Conservation (phyloP, 169 alveolate genomes). For the Cryptosporidium parvum region DNA sequence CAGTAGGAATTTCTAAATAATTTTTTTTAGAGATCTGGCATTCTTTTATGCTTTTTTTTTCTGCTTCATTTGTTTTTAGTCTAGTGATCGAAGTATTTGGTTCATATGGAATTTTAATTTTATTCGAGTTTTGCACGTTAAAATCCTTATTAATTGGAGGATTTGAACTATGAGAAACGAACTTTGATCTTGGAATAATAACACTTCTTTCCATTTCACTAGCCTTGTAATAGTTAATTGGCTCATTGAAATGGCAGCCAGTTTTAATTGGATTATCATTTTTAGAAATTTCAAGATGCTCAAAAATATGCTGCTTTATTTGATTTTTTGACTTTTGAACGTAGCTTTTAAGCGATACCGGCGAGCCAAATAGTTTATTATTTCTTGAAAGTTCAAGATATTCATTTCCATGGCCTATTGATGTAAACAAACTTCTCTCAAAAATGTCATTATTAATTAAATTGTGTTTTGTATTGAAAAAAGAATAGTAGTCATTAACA, state of each 20-base stretch:
- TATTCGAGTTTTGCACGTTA: neutral
- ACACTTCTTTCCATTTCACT: neutral
- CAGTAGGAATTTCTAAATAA: neutral
- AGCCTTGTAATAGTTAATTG: slow-evolving; percentile 1
- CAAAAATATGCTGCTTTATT: slow-evolving; percentile 10
- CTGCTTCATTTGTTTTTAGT: neutral
- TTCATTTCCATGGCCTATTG: neutral
- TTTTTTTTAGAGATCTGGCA: neutral
- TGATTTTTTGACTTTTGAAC: neutral
- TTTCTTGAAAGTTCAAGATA: slow-evolving; percentile 57
- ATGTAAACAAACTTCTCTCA: slow-evolving; percentile 2
- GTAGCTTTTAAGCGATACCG: slow-evolving; percentile 45
- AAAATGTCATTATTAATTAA: neutral
- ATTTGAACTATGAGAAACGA: neutral
- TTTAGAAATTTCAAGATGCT: slow-evolving; percentile 29
- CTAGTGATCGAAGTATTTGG: neutral
- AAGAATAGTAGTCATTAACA: slow-evolving; percentile 19
- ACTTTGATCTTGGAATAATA: neutral
- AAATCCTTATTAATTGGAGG: neutral
- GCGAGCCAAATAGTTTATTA: slow-evolving; percentile 41
- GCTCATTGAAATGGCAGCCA: neutral
- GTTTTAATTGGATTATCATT: neutral
- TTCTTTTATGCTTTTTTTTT: neutral
- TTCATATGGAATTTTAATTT: neutral
- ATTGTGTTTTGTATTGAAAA: neutral